These are phyloP conservation scores for Podaxis sp. DNA, from an alignment of 768 basidiomycete species.

Conservation along the genomic window DNA sequence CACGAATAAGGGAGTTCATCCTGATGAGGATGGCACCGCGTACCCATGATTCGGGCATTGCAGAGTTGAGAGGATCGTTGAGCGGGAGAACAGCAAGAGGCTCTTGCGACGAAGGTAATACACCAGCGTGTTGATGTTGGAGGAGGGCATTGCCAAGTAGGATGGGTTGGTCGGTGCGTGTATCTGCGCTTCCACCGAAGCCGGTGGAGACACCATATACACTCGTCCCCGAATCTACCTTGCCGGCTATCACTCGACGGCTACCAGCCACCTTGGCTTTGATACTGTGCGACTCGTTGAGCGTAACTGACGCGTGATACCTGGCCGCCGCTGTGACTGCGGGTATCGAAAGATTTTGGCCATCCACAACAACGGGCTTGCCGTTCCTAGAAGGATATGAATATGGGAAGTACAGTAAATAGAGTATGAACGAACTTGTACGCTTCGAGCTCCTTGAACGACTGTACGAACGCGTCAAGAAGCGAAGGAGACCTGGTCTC, in stretches of 20 bases:
- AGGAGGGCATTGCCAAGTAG: constrained; percentile 80
- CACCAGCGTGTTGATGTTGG: constrained; percentile 79
- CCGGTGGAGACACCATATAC: constrained; percentile 85
- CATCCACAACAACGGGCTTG: constrained; percentile 62
- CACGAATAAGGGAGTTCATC: constrained; percentile 86
- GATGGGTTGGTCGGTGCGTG: constrained; percentile 72
- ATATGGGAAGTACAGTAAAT: not conserved
- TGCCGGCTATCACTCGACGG: constrained; percentile 62
- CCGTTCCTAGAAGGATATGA: constrained; percentile 48
- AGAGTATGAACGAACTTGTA: constrained; percentile 50
- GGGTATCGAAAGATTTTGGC: constrained; percentile 69
- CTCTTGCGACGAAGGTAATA: constrained; percentile 60
- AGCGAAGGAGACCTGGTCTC: constrained; percentile 33
- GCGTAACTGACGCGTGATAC: constrained; percentile 49
- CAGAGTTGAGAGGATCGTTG: constrained; percentile 65
- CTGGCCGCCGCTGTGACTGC: constrained; percentile 79
- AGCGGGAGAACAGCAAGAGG: constrained; percentile 60
- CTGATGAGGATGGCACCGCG: constrained; percentile 85
- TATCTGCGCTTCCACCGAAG: constrained; percentile 88
- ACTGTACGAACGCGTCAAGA: constrained; percentile 56
- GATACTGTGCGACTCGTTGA: constrained; percentile 49
- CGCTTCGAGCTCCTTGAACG: constrained; percentile 58
- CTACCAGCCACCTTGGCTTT: constrained; percentile 59
- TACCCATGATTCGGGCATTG: constrained; percentile 88
- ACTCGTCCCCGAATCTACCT: constrained; percentile 65